Conservation (phyloP, 441 rosid genomes). For the Syzygium syzygioides region DNA sequence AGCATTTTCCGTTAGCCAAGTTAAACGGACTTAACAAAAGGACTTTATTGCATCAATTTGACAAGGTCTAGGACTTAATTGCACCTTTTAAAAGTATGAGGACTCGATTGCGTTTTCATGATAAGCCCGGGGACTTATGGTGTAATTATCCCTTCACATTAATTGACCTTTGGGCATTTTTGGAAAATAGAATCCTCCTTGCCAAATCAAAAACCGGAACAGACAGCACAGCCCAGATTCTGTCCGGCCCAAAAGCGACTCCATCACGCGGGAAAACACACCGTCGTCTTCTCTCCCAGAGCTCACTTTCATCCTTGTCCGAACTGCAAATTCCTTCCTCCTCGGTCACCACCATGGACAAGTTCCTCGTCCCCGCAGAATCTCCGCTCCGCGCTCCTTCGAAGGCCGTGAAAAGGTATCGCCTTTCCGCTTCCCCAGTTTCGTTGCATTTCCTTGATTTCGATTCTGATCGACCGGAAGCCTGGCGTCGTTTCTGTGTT, state of each 20-base stretch:
- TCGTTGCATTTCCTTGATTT: neutral
- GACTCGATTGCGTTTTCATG: neutral
- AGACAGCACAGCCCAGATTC: neutral
- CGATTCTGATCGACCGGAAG: neutral
- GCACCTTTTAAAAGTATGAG: rapidly evolving
- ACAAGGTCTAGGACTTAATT: rapidly evolving
- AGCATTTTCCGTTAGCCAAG: no score
- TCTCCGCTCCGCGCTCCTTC: neutral
- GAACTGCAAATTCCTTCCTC: neutral
- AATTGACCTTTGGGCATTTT: neutral
- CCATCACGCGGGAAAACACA: neutral
- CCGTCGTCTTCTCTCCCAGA: neutral
- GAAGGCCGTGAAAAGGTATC: neutral
- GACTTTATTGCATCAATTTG: neutral
- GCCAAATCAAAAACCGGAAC: neutral
- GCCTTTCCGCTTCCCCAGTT: neutral
- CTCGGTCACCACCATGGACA: neutral
- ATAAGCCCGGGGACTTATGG: neutral
- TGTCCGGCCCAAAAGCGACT: neutral
- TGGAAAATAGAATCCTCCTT: neutral
- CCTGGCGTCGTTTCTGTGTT: neutral
- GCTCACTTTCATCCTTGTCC: neutral
- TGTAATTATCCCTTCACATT: neutral
- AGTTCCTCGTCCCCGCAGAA: conserved; percentile 5
- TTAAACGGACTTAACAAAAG: neutral